A percentile compares a stretch with the other conserved stretches of the same genome.
phyloP scores from a whole-genome alignment of 257 asterid species.

The Solanum chiquidenum region DNA sequence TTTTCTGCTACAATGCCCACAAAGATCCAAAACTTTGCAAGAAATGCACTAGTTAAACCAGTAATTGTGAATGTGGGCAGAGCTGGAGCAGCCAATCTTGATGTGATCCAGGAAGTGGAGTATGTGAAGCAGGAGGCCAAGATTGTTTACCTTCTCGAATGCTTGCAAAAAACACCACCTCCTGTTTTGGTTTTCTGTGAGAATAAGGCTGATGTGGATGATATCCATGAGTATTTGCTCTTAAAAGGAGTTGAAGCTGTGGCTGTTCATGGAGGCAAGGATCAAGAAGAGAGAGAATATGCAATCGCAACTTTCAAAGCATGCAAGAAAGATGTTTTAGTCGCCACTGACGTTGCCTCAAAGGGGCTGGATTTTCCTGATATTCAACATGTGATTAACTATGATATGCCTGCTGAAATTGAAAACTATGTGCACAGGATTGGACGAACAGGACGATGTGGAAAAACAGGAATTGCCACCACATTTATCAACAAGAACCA shows the following conservation, averaged over 20 bases:
- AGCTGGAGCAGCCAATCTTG: constrained; percentile 88
- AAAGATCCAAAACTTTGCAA: constrained; percentile 75
- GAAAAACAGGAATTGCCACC: constrained; percentile 79
- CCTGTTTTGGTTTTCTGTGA: constrained; percentile 74
- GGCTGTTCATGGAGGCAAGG: constrained; percentile 76
- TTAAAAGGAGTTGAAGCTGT: constrained; percentile 81
- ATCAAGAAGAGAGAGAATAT: constrained; percentile 76
- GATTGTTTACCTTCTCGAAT: constrained; percentile 72
- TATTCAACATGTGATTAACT: constrained; percentile 75
- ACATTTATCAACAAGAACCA: constrained; percentile 79
- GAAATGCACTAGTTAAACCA: constrained; percentile 75
- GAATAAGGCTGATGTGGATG: constrained; percentile 78
- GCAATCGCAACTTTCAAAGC: constrained; percentile 74
- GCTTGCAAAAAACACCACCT: constrained; percentile 75
- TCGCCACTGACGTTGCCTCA: constrained; percentile 82
- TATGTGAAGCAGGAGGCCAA: constrained; percentile 85
- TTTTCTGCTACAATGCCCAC: constrained; percentile 93
- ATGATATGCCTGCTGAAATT: constrained; percentile 85
- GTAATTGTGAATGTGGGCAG: constrained; percentile 77
- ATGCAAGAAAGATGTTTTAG: constrained; percentile 73
- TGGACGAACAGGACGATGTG: constrained; percentile 78
- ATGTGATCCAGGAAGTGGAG: constrained; percentile 80
- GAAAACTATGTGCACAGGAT: constrained; percentile 82
- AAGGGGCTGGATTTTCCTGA: constrained; percentile 85
- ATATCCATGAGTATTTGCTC: constrained; percentile 68